A percentile compares a stretch with the other conserved stretches of the same genome.
phyloP scores from a whole-genome alignment of 495 filamentous ascomycete genomes.

The Amniculicola lignicola region DNA sequence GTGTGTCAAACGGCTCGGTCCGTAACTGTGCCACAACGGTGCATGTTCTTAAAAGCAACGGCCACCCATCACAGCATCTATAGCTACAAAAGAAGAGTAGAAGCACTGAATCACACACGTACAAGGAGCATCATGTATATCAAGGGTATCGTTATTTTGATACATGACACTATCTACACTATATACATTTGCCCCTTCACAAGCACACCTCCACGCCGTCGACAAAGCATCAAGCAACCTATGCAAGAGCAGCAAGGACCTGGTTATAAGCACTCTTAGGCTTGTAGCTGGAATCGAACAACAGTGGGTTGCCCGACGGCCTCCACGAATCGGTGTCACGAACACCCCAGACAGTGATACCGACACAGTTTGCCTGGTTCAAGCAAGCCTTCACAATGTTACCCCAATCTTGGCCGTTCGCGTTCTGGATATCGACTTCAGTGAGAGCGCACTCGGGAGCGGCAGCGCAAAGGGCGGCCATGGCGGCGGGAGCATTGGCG shows the following conservation, averaged over 20 bases:
- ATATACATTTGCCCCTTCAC: no score
- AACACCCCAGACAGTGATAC: constrained; percentile 76
- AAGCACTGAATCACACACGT: no score
- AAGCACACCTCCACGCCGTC: no score
- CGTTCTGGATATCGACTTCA: constrained; percentile 64
- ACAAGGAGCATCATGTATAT: no score
- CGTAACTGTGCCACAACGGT: no score
- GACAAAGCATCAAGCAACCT: no score
- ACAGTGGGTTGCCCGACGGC: constrained; percentile 53
- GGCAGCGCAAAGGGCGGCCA: constrained; percentile 54
- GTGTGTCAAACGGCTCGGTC: no score
- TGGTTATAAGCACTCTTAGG: constrained; percentile 65
- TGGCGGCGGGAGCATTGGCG: constrained; percentile 47
- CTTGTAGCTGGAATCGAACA: constrained; percentile 62
- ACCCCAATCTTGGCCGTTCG: constrained; percentile 58
- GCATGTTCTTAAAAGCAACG: no score
- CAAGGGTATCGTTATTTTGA: no score
- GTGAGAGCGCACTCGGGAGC: constrained; percentile 60
- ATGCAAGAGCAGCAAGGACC: constrained; percentile 45
- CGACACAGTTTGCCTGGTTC: constrained; percentile 61
- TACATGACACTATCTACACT: no score
- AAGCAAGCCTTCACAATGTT: constrained; percentile 64
- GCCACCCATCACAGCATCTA: no score
- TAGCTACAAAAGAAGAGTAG: no score
- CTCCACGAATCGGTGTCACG: constrained; percentile 66